phyloP scores from a whole-genome alignment of 805 yeast species.

The Candida ficus region DNA sequence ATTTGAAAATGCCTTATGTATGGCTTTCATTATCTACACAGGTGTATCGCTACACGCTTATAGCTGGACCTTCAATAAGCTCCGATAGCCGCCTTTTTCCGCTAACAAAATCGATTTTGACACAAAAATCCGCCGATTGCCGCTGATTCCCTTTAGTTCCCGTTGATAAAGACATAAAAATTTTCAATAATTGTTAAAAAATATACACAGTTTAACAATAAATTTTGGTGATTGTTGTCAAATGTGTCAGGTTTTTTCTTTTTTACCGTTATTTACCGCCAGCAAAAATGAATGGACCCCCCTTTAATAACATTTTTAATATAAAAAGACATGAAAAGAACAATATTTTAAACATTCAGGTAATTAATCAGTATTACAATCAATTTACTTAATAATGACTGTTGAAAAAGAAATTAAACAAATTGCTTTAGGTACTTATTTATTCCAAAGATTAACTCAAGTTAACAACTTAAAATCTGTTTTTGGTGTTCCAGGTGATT shows the following conservation, averaged over 20 bases:
- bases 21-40: too few species aligned
- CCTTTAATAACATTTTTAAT: too few species aligned
- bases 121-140: neutral
- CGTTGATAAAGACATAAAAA: neutral
- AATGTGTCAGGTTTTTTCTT: too few species aligned
- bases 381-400: constrained; percentile 17
- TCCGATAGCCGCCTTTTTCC: neutral
- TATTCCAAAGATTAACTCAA: constrained; percentile 54
- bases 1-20: too few species aligned
- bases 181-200: too few species aligned
- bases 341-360: too few species aligned
- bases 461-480: constrained; percentile 47
- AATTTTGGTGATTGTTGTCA: too few species aligned
- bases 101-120: neutral
- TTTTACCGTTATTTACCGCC: neutral
- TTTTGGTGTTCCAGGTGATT: constrained; percentile 77
- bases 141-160: neutral
- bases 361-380: too few species aligned
- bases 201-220: too few species aligned
- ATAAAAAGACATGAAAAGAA: too few species aligned
- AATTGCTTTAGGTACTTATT: constrained; percentile 56
- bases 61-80: neutral
- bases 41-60: too few species aligned
- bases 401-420: constrained; percentile 8
- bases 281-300: too few species aligned